A percentile compares a stretch with the other conserved stretches of the same genome.
Evolutionary conservation across 192 early-diverging fungal genomes (phyloP).

Genomic region (Chytriomyces confervae): DNA sequence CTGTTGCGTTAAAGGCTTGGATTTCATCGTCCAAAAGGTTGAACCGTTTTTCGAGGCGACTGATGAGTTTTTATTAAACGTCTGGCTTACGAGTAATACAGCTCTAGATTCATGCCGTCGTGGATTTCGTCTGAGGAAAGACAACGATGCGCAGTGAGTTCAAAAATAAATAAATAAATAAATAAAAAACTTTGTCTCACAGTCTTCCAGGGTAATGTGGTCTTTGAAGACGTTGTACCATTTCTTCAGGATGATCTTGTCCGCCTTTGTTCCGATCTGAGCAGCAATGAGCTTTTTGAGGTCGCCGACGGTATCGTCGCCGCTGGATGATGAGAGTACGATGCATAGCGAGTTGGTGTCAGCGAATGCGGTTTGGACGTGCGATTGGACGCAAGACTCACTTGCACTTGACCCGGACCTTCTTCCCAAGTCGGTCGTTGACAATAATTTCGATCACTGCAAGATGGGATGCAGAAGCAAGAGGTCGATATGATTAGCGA

Average conservation of each 20-base stretch:
- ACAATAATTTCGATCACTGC: constrained; percentile 63
- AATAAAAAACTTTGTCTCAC: constrained; percentile 48
- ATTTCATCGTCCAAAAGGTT: no score
- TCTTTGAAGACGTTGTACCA: constrained; percentile 87
- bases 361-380: no score
- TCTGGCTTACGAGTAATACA: constrained; percentile 52
- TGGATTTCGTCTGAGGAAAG: constrained; percentile 73
- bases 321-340: constrained; percentile 47
- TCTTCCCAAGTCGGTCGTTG: constrained; percentile 91
- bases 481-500: no score
- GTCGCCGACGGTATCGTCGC: constrained; percentile 82
- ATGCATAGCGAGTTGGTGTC: no score
- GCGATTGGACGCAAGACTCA: constrained; percentile 41
- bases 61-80: no score
- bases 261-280: constrained; percentile 85
- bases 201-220: constrained; percentile 88
- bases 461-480: background rate
- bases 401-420: constrained; percentile 88
- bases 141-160: background rate
- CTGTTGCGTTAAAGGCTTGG: no score
- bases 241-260: constrained; percentile 90
- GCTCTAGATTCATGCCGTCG: constrained; percentile 86
- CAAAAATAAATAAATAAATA: background rate
- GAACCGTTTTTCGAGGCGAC: no score
- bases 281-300: constrained; percentile 87